These are phyloP conservation scores for Taphrina confusa DNA, from an alignment of 1,139 yeast genomes.

Conservation along the genomic window DNA sequence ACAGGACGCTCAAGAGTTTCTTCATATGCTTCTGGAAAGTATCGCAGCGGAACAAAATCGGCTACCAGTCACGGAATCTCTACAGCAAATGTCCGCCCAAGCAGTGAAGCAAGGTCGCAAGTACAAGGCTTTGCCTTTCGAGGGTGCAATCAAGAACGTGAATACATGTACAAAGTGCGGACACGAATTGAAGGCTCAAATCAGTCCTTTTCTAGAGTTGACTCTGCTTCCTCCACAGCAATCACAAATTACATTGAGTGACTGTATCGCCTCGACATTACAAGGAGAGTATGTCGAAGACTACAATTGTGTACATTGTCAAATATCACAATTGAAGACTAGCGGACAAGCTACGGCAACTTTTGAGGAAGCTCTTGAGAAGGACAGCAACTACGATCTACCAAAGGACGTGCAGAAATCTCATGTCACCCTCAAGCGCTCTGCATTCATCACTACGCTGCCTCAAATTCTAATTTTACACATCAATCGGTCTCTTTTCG, in stretches of 20 bases:
- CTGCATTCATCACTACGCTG: background rate
- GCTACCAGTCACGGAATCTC: slow-evolving; percentile 15
- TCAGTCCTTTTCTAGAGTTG: slow-evolving; percentile 23
- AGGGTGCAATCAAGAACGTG: slow-evolving; percentile 8
- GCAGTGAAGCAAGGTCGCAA: slow-evolving; percentile 3
- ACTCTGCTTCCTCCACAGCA: slow-evolving; percentile 15
- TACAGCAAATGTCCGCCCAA: slow-evolving; percentile 15
- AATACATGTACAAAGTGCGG: slow-evolving; percentile 17
- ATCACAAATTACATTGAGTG: slow-evolving; percentile 1
- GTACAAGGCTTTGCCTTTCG: slow-evolving; percentile 23
- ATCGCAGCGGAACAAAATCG: slow-evolving; percentile 28
- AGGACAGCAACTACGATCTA: slow-evolving; percentile 5
- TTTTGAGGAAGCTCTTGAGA: background rate
- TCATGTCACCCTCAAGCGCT: slow-evolving; percentile 2
- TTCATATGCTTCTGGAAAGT: slow-evolving; percentile 26
- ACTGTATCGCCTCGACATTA: slow-evolving; percentile 9
- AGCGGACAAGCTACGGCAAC: background rate
- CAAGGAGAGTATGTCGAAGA: slow-evolving; percentile 25
- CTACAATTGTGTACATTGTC: slow-evolving; percentile 23
- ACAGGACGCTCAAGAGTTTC: slow-evolving; percentile 33
- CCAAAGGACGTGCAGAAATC: slow-evolving; percentile 13
- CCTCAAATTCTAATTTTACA: slow-evolving; percentile 21
- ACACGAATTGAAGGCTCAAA: background rate
- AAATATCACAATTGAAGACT: background rate
- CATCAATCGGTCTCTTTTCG: slow-evolving; percentile 28